phyloP scores from a whole-genome alignment of 495 filamentous ascomycete genomes.

The Niebla homalea region DNA sequence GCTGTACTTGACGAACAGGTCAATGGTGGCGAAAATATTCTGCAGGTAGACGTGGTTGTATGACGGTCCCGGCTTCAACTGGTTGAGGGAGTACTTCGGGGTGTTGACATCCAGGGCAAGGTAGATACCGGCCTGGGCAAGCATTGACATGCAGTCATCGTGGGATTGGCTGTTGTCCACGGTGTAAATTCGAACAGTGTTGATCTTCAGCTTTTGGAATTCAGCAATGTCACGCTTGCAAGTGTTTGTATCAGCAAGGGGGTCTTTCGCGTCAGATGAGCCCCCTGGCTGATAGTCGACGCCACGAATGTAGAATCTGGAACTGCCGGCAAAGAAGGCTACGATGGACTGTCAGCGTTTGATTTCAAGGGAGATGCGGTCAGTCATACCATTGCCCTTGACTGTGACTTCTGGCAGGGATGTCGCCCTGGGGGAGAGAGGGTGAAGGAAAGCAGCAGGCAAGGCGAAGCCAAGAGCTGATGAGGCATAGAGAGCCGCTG shows the following conservation, averaged over 20 bases:
- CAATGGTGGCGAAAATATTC: slow-evolving; percentile 84
- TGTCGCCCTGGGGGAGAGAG: slow-evolving; percentile 9
- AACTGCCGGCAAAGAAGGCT: slow-evolving; percentile 77
- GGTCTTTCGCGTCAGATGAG: slow-evolving; percentile 62
- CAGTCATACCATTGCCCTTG: slow-evolving; percentile 32
- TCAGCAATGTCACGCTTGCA: slow-evolving; percentile 76
- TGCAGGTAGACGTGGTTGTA: slow-evolving; percentile 92
- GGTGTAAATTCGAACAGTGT: slow-evolving; percentile 87
- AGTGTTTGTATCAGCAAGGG: slow-evolving; percentile 53
- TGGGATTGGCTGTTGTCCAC: slow-evolving; percentile 79
- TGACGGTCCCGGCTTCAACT: slow-evolving; percentile 54
- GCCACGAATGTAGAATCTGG: slow-evolving; percentile 86
- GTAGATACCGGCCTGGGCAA: slow-evolving; percentile 83
- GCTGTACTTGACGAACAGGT: slow-evolving; percentile 71
- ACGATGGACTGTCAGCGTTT: slow-evolving; percentile 14
- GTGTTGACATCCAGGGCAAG: slow-evolving; percentile 76
- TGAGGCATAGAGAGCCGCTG: slow-evolving; percentile 14
- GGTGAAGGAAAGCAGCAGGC: slow-evolving; percentile 9
- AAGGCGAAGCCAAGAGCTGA: slow-evolving; percentile 9
- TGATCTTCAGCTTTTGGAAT: slow-evolving; percentile 77
- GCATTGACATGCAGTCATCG: slow-evolving; percentile 67
- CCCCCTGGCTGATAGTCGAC: slow-evolving; percentile 95
- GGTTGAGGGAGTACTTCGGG: slow-evolving; percentile 71
- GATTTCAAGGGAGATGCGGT: background rate
- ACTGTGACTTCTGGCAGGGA: slow-evolving; percentile 27